These are phyloP conservation scores for Paradendryphiella salina DNA, from an alignment of 2,329 filamentous ascomycete genomes.

Conservation along the genomic window DNA sequence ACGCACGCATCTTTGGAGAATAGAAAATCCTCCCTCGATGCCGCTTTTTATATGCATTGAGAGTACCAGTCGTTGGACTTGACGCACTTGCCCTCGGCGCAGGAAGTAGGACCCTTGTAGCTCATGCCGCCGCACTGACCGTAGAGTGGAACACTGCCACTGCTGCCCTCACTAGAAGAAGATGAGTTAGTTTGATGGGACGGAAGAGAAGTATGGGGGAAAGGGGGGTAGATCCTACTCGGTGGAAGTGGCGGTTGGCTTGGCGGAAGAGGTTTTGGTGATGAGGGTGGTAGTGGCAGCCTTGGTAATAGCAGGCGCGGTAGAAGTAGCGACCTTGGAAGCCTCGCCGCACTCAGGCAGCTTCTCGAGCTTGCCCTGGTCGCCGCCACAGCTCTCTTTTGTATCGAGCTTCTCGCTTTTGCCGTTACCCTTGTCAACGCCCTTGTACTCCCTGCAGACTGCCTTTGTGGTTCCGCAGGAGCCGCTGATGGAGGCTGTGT, in stretches of 20 bases:
- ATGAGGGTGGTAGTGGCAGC: neutral
- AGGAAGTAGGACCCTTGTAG: constrained; percentile 46
- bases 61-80: constrained; percentile 48
- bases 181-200: too few species aligned
- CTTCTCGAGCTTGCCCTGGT: constrained; percentile 21
- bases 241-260: constrained; percentile 2
- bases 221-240: neutral
- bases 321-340: neutral
- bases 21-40: neutral
- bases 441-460: constrained; percentile 32
- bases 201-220: too few species aligned
- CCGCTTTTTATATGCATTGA: constrained; percentile 41
- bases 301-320: neutral
- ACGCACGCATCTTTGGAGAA: too few species aligned
- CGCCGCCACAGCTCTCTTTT: constrained; percentile 17
- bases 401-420: constrained; percentile 20
- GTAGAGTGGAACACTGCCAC: constrained; percentile 18
- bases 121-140: constrained; percentile 49
- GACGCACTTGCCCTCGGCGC: constrained; percentile 46
- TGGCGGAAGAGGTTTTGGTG: constrained; percentile 2
- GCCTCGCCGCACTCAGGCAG: constrained; percentile 22
- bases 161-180: neutral
- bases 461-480: constrained; percentile 36
- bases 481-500: constrained; percentile 51
- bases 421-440: constrained; percentile 27